Evolutionary conservation across 192 early-diverging fungal species (phyloP).

Genomic region (Mortierella claussenii): DNA sequence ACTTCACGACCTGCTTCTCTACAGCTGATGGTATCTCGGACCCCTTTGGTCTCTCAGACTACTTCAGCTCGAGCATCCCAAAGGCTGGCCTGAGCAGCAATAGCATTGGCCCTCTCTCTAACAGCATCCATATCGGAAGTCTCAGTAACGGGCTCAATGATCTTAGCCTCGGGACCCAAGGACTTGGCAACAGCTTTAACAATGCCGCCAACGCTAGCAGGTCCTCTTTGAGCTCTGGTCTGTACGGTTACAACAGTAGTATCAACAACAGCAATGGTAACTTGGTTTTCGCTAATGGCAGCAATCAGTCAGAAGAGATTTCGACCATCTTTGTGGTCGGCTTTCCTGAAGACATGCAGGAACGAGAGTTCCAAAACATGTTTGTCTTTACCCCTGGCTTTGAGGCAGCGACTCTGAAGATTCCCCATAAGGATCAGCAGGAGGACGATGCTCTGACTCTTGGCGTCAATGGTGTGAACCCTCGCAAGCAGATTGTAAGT

Average conservation of each 20-base stretch:
- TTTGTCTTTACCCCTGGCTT: constrained; percentile 98
- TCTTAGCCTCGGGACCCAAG: constrained; percentile 25
- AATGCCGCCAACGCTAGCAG: neutral
- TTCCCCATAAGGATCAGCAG: constrained; percentile 74
- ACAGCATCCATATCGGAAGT: constrained; percentile 40
- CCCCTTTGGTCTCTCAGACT: constrained; percentile 51
- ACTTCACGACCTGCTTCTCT: neutral
- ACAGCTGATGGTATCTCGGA: constrained; percentile 40
- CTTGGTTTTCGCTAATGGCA: neutral
- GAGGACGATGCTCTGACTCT: constrained; percentile 59
- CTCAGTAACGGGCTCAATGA: constrained; percentile 38
- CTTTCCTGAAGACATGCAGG: constrained; percentile 98
- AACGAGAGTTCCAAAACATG: constrained; percentile 99
- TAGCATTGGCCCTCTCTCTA: neutral
- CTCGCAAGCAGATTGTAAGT: constrained; percentile 92
- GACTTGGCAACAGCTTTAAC: neutral
- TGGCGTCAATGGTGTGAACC: constrained; percentile 61
- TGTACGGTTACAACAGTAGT: constrained; percentile 21
- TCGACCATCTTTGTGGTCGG: constrained; percentile 99
- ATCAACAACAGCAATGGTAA: constrained; percentile 10
- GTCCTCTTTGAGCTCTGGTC: constrained; percentile 20
- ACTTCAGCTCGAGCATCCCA: constrained; percentile 46
- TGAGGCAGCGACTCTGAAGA: constrained; percentile 96
- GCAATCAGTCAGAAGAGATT: constrained; percentile 79
- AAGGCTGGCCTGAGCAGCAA: constrained; percentile 27